A percentile compares a stretch with the other conserved stretches of the same genome.
phyloP scores from a whole-genome alignment of 768 basidiomycete species.

The Tephrocybe sp. region DNA sequence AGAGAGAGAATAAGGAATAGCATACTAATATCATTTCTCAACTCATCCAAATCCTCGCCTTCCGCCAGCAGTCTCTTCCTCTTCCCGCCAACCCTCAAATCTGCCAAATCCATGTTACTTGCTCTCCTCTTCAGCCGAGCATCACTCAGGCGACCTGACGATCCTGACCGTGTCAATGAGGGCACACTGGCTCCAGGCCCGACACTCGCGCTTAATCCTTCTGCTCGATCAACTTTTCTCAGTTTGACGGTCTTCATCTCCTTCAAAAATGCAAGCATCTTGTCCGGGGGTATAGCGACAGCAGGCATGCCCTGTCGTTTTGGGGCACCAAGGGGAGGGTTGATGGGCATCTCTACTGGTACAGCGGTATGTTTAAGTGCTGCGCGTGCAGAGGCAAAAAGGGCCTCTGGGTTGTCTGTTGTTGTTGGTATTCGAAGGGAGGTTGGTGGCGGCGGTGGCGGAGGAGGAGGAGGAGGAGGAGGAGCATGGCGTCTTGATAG shows the following conservation, averaged over 20 bases:
- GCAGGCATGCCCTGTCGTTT: constrained; percentile 60
- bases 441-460: constrained; percentile 34
- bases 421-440: constrained; percentile 28
- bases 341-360: constrained; percentile 70
- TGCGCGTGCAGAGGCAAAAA: constrained; percentile 64
- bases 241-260: constrained; percentile 78
- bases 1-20: not conserved
- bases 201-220: not conserved
- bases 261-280: constrained; percentile 78
- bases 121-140: no score
- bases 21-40: constrained; percentile 26
- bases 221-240: constrained; percentile 45
- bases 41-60: constrained; percentile 21
- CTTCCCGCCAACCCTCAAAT: constrained; percentile 24
- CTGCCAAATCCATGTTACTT: not conserved
- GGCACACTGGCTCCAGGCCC: not conserved
- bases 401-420: constrained; percentile 24
- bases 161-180: not conserved
- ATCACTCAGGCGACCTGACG: not conserved
- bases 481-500: constrained; percentile 24
- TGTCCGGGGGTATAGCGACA: constrained; percentile 72
- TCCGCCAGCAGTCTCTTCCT: constrained; percentile 28
- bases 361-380: constrained; percentile 53
- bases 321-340: constrained; percentile 30
- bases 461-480: constrained; percentile 42